These are phyloP conservation scores for Penicillium manginii DNA, from an alignment of 495 filamentous ascomycete species.

Conservation along the genomic window DNA sequence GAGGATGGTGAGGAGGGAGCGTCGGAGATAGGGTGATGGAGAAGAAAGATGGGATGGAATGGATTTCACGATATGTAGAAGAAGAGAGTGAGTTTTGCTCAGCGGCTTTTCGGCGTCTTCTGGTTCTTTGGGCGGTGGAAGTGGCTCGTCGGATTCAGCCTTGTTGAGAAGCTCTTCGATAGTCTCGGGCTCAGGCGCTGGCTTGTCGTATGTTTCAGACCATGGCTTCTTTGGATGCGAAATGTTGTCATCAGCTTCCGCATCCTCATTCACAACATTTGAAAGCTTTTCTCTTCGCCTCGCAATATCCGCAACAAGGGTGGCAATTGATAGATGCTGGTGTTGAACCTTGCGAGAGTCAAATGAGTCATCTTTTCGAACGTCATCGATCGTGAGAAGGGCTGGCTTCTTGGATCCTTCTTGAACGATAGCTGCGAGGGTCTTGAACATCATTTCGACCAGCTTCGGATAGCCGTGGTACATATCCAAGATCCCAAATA, in stretches of 20 bases:
- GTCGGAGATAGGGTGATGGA: constrained; percentile 75
- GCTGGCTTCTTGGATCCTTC: constrained; percentile 71
- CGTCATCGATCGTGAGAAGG: constrained; percentile 53
- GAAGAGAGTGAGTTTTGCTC: constrained; percentile 59
- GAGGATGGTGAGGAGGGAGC: constrained; percentile 75
- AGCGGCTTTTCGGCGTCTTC: constrained; percentile 58
- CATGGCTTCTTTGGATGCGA: constrained; percentile 46
- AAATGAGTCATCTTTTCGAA: constrained; percentile 23
- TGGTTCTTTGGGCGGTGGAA: constrained; percentile 50
- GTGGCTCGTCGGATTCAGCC: constrained; percentile 42
- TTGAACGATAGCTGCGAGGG: constrained; percentile 78
- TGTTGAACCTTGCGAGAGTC: constrained; percentile 47
- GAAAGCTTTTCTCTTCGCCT: constrained; percentile 42
- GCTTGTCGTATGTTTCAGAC: constrained; percentile 33
- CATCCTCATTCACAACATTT: constrained; percentile 33
- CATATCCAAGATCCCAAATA: constrained; percentile 87
- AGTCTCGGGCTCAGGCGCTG: constrained; percentile 31
- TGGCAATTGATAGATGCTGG: constrained; percentile 39
- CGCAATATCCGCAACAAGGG: constrained; percentile 41
- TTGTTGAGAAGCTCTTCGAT: constrained; percentile 37
- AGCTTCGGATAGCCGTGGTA: constrained; percentile 92
- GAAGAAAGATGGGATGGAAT: constrained; percentile 88
- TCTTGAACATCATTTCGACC: constrained; percentile 82
- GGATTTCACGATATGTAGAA: constrained; percentile 68
- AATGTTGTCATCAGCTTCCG: constrained; percentile 35